These are phyloP conservation scores for Quercus phellos DNA, from an alignment of 331 rosid species.

Conservation along the genomic window DNA sequence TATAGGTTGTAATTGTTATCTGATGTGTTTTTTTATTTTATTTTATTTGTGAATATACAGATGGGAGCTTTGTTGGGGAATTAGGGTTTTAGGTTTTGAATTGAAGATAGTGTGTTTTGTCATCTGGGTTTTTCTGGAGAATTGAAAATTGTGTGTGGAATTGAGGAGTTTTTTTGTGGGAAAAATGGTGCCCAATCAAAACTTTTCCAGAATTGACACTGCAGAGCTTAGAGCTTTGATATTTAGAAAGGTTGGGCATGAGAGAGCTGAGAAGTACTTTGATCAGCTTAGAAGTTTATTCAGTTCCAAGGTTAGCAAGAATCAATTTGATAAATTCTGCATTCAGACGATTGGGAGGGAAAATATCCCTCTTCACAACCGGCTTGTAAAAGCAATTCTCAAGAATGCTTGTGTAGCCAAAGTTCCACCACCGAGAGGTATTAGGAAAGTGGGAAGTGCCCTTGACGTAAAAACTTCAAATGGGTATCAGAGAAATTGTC, in stretches of 20 bases:
- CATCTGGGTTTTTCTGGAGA: constrained; percentile 31
- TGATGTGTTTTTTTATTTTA: constrained; percentile 22
- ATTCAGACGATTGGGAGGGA: constrained; percentile 65
- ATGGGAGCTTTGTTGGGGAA: constrained; percentile 30
- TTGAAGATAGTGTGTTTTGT: constrained; percentile 32
- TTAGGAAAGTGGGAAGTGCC: constrained; percentile 29
- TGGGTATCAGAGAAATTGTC: constrained; percentile 31
- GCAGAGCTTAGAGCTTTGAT: constrained; percentile 68
- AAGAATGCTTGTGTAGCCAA: constrained; percentile 70
- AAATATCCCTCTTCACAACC: constrained; percentile 72
- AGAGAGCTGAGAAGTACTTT: constrained; percentile 67
- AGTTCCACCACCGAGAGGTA: constrained; percentile 50
- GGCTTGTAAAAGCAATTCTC: constrained; percentile 57
- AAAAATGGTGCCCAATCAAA: constrained; percentile 44
- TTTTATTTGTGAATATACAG: constrained; percentile 26
- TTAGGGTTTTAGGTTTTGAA: constrained; percentile 50
- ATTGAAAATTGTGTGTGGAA: constrained; percentile 26
- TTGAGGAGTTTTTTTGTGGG: constrained; percentile 17
- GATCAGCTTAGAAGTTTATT: constrained; percentile 60
- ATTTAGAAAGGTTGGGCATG: constrained; percentile 57
- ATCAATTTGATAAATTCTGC: constrained; percentile 64
- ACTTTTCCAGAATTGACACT: constrained; percentile 58
- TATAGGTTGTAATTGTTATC: neutral
- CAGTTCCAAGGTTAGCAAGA: constrained; percentile 60
- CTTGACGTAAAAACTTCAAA: constrained; percentile 39